Base-by-base conservation (phyloP, 148 eudicot species). In the Rheum nobile region DNA sequence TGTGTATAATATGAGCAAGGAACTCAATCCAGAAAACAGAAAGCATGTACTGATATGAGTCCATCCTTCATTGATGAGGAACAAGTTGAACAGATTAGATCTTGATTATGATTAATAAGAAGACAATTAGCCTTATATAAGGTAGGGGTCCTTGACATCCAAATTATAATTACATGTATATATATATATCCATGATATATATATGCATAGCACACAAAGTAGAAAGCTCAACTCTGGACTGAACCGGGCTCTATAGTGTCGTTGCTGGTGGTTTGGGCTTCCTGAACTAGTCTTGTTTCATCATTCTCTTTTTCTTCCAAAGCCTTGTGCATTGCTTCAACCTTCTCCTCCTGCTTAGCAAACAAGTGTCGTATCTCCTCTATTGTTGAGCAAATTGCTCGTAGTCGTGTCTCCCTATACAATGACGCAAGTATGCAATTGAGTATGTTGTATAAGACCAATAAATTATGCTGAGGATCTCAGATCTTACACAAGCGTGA, bases 311-410 rank as follows among this genome's bases (percentile, higher is more conserved):
- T 89, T 73, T 91, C 98, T 80, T 89, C 93, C 74, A 94, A 83
- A 71, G 98, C 87, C 76, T 85, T 94, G 75, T 87, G 98, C 97
- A 94, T 94, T 69, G 93, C 74, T 81, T 94, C 89, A 35, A 94
- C 81, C 76, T 94, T 96, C 76, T 91, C 93, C 76, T 94, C 96
- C 82, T 91, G 98, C 82, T 91, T 94, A 28, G 86, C 71, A 80
- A 94, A 89, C 28, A 94, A 74, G 42, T n/a, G 54, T 14, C 83
- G 82, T 75, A 94, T 91, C 86, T 88, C 98, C 82, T 88, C 96
- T 9, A 96, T 91, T 22, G 97, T 94, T 29, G 97, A 88, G 76
- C 91, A 94, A 79, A 94, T 89, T 19, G 97, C 94, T 65, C 97
- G 91, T 67, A 94, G 83, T 81, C 91, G 98, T 21, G 91, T 94